A percentile compares a stretch with the other conserved stretches of the same genome.
phyloP scores from a whole-genome alignment of 371 early-diverging fungal genomes.

The Mortierella sp. region DNA sequence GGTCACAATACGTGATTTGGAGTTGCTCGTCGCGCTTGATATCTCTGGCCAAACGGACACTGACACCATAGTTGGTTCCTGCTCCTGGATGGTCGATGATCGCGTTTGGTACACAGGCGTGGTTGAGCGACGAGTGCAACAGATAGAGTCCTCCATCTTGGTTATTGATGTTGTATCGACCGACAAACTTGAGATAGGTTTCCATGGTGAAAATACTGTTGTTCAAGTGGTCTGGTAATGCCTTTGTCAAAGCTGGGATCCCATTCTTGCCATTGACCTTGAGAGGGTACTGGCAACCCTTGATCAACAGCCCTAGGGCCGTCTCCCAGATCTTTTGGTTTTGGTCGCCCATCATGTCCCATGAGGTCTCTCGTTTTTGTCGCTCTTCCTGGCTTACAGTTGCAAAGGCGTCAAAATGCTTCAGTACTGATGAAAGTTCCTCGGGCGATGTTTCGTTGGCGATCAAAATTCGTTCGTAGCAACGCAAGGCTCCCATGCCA shows the following conservation, averaged over 20 bases:
- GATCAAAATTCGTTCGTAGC: conserved; percentile 66
- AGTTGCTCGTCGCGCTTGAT: conserved; percentile 69
- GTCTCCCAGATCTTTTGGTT: conserved; percentile 63
- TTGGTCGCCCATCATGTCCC: conserved; percentile 68
- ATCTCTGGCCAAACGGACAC: conserved; percentile 64
- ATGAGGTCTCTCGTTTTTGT: conserved; percentile 72
- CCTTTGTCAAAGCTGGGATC: conserved; percentile 61
- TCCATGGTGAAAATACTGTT: conserved; percentile 63
- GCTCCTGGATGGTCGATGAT: conserved; percentile 63
- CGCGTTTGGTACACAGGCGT: conserved; percentile 66
- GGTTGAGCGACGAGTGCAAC: conserved; percentile 71
- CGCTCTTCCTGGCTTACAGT: conserved; percentile 73
- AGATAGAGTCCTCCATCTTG: conserved; percentile 76
- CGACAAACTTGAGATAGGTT: conserved; percentile 68
- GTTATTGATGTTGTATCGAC: conserved; percentile 76
- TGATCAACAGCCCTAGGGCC: conserved; percentile 58
- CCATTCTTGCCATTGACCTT: conserved; percentile 45
- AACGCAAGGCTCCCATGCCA: conserved; percentile 68
- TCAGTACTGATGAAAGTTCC: conserved; percentile 60
- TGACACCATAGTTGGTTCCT: conserved; percentile 65
- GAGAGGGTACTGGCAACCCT: conserved; percentile 62
- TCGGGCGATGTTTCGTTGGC: conserved; percentile 63
- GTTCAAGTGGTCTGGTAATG: conserved; percentile 60
- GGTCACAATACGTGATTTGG: conserved; percentile 71
- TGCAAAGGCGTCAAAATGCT: conserved; percentile 71